phyloP scores from a whole-genome alignment of 192 early-diverging fungal species.

The Paraglomus brasilianum region DNA sequence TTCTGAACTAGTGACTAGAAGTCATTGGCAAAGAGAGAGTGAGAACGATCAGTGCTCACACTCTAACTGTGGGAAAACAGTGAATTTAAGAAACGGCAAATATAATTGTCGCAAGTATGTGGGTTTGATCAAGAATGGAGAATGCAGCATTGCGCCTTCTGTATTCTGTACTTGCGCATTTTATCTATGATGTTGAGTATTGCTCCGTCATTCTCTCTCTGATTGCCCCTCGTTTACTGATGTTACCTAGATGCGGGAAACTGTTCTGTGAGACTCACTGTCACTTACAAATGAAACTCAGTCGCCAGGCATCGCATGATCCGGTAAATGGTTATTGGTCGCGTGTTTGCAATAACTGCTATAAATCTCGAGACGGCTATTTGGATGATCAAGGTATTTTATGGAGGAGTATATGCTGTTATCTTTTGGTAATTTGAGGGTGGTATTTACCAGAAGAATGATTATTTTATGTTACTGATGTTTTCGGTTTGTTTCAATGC shows the following conservation, averaged over 20 bases:
- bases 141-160: not conserved
- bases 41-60: conserved; percentile 49
- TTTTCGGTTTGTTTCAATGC: not conserved
- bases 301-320: conserved; percentile 59
- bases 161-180: conserved; percentile 38
- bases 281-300: conserved; percentile 55
- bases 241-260: conserved; percentile 56
- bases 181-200: conserved; percentile 34
- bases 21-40: conserved; percentile 55
- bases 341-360: conserved; percentile 60
- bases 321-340: conserved; percentile 54
- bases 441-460: not conserved
- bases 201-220: not conserved
- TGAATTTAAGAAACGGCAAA: conserved; percentile 49
- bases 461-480: not conserved
- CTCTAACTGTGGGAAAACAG: conserved; percentile 43
- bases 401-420: not conserved
- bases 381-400: conserved; percentile 42
- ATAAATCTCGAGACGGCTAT: conserved; percentile 42
- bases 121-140: conserved; percentile 5
- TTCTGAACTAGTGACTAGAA: conserved; percentile 46
- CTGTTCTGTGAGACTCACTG: conserved; percentile 63
- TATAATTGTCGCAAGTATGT: conserved; percentile 56
- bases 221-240: not conserved
- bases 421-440: no score